Base-by-base conservation (phyloP, 768 basidiomycete genomes). In the Leccinum broughii region DNA sequence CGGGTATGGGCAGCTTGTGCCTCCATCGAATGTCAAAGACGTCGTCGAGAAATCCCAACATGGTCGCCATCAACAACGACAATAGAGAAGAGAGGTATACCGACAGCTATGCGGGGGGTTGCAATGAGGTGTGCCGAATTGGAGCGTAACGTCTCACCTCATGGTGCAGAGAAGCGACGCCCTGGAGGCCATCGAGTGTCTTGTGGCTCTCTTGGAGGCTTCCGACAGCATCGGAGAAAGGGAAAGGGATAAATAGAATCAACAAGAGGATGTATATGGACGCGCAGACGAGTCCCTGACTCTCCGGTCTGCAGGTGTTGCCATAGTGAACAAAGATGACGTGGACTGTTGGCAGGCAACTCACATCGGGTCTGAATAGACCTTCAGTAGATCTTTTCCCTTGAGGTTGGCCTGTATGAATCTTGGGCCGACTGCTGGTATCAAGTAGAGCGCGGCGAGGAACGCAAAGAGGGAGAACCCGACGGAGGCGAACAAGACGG, bases 11-110 rank as follows among this genome's bases (percentile, higher is more conserved):
- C 13, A 99, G 77, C 73, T 99, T 99, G 76, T 98, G 94, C 59
- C 97, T 78, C 97, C 97, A 99, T 17, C 97, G 87, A 65, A 99
- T 98, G 72, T 99, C 97, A 66, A 98, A 99, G 4, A 98, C 84
- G 74, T 99, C 97, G 68, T 99, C 97, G 50, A 98, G 80, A 71
- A 99, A 96, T 34, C 97, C 97, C 8, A 99, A 85, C 61, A 98
- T 81, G 0, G 95, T 95, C 0, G 97, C 95, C 48, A 93, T 92
- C 35, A 98, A 77, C 39, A 99, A 80, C 0, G 92, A 95, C n/a
- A 99, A 82, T 7, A 99, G 70, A 9, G 93, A 93, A 0, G 97
- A 95, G 50, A 99, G 81, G 75, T 97, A 99, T 6, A 95, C 86
- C 1, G 96, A 86, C 60, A 98, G 81, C 92, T 98, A 62, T 20